Evolutionary conservation across 495 filamentous ascomycete species (phyloP), one percentile per base, ranked within the genome.

Genomic region (Pyronema omphalodes): DNA sequence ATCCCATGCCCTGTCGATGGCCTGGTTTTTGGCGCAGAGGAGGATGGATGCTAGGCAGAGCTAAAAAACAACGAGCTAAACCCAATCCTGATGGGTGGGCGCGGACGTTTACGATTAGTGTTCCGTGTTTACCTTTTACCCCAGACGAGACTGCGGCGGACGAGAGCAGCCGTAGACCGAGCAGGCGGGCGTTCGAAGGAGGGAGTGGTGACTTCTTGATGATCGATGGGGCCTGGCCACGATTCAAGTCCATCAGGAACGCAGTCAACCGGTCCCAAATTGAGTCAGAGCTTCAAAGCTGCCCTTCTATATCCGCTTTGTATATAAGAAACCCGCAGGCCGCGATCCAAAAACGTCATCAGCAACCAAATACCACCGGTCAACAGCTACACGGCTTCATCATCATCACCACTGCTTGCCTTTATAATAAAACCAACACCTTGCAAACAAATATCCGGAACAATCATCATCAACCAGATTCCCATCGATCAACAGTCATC

Each of bases 261-360:
- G 18, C 44, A 15, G n/a, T 47, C n/a, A 14, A 47, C 44, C 44
- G 44, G 44, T 47, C 23, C 23, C 23, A 29, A 47, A 47, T 47
- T 47, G 44, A 47, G 44, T 47, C 44, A 47, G n/a, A 47, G 44
- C 44, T 47, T n/a, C 44, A 47, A 23, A 47, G 44, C 44, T 47
- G 1, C 18, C 7, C 23, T 29, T 29, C 23, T 29, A 29, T 2
- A 29, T 29, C 23, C 23, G 23, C 23, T 47, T 19, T 19, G n/a
- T 9, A 9, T 47, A 47, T 23, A 15, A 15, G 17, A 47, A 19
- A 47, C 44, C 18, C 44, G 23, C 14, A 17, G 17, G 9, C 12
- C 17, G n/a, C 44, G 44, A 9, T 29, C 5, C 23, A 29, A 29
- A 11, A 47, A 47, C n/a, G 44, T 47, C 44, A 47, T 19, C 44